Conservation (phyloP, 495 filamentous ascomycete species). For the Neurospora sp. region DNA sequence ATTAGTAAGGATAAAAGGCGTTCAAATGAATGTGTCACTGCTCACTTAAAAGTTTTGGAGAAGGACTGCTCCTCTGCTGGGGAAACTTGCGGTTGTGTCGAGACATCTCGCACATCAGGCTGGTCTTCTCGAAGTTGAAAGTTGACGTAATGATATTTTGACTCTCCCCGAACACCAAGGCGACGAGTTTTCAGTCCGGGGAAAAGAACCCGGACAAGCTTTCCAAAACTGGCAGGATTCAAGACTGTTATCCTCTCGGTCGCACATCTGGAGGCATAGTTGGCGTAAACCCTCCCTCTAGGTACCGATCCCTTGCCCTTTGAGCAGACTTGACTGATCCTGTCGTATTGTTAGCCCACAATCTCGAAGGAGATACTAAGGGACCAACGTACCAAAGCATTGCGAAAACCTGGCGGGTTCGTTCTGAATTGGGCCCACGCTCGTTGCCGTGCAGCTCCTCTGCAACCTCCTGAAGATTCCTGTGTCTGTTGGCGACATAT, state of each 20-base stretch:
- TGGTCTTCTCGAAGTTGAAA: conserved; percentile 61
- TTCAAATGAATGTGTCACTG: neutral
- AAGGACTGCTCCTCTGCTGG: conserved; percentile 27
- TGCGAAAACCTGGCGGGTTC: conserved; percentile 92
- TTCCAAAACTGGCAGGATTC: conserved; percentile 95
- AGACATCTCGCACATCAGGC: conserved; percentile 32
- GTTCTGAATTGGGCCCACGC: conserved; percentile 69
- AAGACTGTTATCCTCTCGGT: conserved; percentile 85
- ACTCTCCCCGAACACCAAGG: conserved; percentile 88
- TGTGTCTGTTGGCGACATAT: conserved; percentile 63
- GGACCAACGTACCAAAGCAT: conserved; percentile 74
- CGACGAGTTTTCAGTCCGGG: conserved; percentile 86
- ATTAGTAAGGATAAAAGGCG: neutral
- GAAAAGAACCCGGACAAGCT: conserved; percentile 91
- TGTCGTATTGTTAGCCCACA: conserved; percentile 24
- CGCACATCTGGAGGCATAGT: conserved; percentile 82
- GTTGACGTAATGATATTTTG: conserved; percentile 96
- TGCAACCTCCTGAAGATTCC: conserved; percentile 72
- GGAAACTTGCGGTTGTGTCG: conserved; percentile 25
- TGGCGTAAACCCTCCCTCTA: conserved; percentile 83
- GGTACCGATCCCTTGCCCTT: conserved; percentile 78
- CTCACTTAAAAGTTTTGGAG: conserved; percentile 34
- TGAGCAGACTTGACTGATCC: conserved; percentile 75
- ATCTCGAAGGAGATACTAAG: neutral
- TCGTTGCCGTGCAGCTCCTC: conserved; percentile 56